Percentiles rank a stretch among this genome's conserved stretches.
phyloP scores from a whole-genome alignment of 1,139 yeast genomes.

The Candida glucosophila region DNA sequence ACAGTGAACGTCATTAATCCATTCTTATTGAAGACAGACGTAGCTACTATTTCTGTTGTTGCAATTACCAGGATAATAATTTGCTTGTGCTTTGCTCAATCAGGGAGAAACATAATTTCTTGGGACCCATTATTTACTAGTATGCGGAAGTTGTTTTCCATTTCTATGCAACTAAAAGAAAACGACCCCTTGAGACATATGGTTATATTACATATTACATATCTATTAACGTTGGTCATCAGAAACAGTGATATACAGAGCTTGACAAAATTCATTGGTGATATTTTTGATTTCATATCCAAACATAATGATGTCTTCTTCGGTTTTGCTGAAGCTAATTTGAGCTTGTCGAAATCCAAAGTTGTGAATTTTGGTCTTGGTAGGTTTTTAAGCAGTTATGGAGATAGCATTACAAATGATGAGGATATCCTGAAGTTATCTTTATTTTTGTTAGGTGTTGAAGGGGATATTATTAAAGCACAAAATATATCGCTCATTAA shows the following conservation, averaged over 20 bases:
- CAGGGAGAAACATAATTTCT: conserved; percentile 51
- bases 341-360: conserved; percentile 36
- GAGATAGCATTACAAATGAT: conserved; percentile 25
- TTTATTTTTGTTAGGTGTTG: too few species aligned
- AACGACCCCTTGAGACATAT: background rate
- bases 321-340: conserved; percentile 40
- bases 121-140: conserved; percentile 26
- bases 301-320: conserved; percentile 31
- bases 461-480: too few species aligned
- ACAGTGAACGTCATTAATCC: conserved; percentile 18
- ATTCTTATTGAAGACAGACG: conserved; percentile 7
- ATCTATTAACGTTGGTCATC: conserved; percentile 1
- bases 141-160: conserved; percentile 6
- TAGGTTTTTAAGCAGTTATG: too few species aligned
- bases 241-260: conserved; percentile 53
- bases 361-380: conserved; percentile 37
- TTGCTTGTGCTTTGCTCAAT: conserved; percentile 52
- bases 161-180: background rate
- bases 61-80: conserved; percentile 24
- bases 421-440: conserved; percentile 28
- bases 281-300: conserved; percentile 28
- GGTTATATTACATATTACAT: conserved; percentile 1
- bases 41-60: conserved; percentile 7
- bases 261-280: conserved; percentile 39
- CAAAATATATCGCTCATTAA: too few species aligned